A percentile compares a stretch with the other conserved stretches of the same genome.
Evolutionary conservation across 495 filamentous ascomycete genomes (phyloP).

Genomic region (Aspergillus saccharolyticus): DNA sequence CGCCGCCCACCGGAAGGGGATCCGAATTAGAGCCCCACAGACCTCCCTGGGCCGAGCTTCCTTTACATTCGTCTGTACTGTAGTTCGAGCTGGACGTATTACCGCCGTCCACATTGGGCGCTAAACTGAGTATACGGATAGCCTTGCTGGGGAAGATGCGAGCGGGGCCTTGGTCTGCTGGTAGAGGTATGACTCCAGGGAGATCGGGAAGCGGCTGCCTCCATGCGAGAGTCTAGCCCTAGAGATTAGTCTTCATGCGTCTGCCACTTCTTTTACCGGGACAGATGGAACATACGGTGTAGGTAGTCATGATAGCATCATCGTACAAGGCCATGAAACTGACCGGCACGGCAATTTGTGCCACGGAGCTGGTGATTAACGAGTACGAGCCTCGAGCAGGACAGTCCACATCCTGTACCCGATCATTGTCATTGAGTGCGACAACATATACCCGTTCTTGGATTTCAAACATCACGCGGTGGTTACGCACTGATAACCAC

Average conservation of each 20-base stretch:
- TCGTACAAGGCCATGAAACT: constrained; percentile 39
- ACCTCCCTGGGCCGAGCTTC: constrained; percentile 1
- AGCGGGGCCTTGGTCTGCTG: constrained; percentile 17
- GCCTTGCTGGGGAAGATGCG: constrained; percentile 37
- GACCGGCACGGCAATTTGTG: constrained; percentile 33
- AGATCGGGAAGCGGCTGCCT: constrained; percentile 20
- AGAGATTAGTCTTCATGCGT: constrained; percentile 11
- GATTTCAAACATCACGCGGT: constrained; percentile 41
- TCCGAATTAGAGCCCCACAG: constrained; percentile 9
- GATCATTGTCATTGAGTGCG: constrained; percentile 30
- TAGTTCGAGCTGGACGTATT: constrained; percentile 6
- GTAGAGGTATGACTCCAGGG: constrained; percentile 13
- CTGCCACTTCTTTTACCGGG: neutral
- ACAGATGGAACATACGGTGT: constrained; percentile 24
- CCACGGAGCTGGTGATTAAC: constrained; percentile 30
- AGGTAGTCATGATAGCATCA: constrained; percentile 38
- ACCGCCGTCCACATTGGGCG: constrained; percentile 17
- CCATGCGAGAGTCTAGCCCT: constrained; percentile 32
- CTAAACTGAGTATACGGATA: constrained; percentile 34
- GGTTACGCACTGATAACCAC: constrained; percentile 37
- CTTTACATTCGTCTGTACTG: neutral
- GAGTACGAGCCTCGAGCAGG: constrained; percentile 32
- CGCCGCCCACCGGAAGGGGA: constrained; percentile 10
- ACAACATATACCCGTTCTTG: constrained; percentile 35
- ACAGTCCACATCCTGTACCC: constrained; percentile 22